Conservation (phyloP, 257 asterid genomes). For the Striga asiatica region DNA sequence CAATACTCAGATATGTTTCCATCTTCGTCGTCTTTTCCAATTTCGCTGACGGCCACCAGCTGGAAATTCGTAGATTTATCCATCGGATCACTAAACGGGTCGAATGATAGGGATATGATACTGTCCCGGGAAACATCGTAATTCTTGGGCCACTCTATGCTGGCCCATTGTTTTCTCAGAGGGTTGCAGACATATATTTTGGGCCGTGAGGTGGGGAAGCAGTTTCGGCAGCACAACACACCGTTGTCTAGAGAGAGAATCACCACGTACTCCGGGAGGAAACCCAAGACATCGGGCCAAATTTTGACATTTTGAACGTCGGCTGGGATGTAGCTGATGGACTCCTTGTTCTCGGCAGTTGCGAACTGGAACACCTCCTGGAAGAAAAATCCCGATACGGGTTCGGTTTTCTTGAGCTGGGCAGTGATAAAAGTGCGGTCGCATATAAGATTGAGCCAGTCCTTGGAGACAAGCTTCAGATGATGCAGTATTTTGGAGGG, state of each 20-base stretch:
- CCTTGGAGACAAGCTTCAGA: slow-evolving; percentile 45
- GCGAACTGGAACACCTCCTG: slow-evolving; percentile 37
- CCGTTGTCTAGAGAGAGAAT: slow-evolving; percentile 42
- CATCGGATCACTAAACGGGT: slow-evolving; percentile 23
- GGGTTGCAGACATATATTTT: slow-evolving; percentile 57
- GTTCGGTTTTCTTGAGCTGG: slow-evolving; percentile 31
- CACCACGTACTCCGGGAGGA: slow-evolving; percentile 48
- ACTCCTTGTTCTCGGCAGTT: slow-evolving; percentile 20
- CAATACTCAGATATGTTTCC: slow-evolving; percentile 9
- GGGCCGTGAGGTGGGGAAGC: slow-evolving; percentile 26
- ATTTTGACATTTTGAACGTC: slow-evolving; percentile 7
- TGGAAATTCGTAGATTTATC: slow-evolving; percentile 33
- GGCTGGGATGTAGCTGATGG: slow-evolving; percentile 37
- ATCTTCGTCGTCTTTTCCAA: neutral
- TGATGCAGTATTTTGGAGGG: slow-evolving; percentile 30
- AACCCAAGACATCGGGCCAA: slow-evolving; percentile 22
- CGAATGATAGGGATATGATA: slow-evolving; percentile 43
- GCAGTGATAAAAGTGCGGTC: slow-evolving; percentile 29
- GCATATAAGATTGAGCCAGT: slow-evolving; percentile 39
- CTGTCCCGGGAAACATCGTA: slow-evolving; percentile 9
- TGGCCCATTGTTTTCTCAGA: slow-evolving; percentile 36
- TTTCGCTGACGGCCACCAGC: slow-evolving; percentile 27
- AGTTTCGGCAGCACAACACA: slow-evolving; percentile 50
- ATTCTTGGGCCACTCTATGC: slow-evolving; percentile 27
- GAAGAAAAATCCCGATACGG: slow-evolving; percentile 47